A percentile compares a stretch with the other conserved stretches of the same genome.
Evolutionary conservation across 208 protist genomes (phyloP).

Genomic region (Wallacemonas rigidus): DNA sequence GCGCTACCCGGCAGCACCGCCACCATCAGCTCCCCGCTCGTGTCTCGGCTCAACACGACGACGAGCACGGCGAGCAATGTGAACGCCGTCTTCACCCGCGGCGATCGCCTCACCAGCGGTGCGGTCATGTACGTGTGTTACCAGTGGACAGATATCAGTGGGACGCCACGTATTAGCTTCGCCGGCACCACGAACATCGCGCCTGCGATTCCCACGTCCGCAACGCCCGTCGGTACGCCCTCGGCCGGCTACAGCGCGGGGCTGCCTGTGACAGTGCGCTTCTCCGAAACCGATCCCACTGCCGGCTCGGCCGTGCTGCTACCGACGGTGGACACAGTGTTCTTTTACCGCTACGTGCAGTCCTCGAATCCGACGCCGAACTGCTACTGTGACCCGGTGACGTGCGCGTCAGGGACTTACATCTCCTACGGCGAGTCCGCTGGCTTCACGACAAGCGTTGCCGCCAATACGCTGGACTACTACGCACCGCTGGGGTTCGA

Average conservation of each 20-base stretch:
- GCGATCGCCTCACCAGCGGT: slow-evolving; percentile 39
- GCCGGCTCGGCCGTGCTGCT: slow-evolving; percentile 29
- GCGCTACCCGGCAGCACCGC: slow-evolving; percentile 34
- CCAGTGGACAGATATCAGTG: slow-evolving; percentile 42
- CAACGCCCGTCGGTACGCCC: slow-evolving; percentile 27
- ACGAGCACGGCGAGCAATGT: slow-evolving; percentile 27
- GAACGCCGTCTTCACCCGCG: slow-evolving; percentile 43
- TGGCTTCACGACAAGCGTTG: slow-evolving; percentile 24
- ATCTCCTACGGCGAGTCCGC: slow-evolving; percentile 36
- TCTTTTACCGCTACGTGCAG: slow-evolving; percentile 75
- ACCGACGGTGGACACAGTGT: slow-evolving; percentile 49
- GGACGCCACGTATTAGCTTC: slow-evolving; percentile 52
- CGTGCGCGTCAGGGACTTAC: slow-evolving; percentile 43
- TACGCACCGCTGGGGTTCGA: slow-evolving; percentile 61
- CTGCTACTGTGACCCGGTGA: slow-evolving; percentile 79
- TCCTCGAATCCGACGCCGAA: slow-evolving; percentile 39
- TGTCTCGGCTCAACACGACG: slow-evolving; percentile 30
- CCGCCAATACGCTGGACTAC: slow-evolving; percentile 35
- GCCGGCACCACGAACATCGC: slow-evolving; percentile 43
- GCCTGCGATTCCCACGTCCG: slow-evolving; percentile 45
- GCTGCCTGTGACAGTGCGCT: slow-evolving; percentile 38
- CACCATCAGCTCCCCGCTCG: slow-evolving; percentile 31
- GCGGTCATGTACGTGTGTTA: slow-evolving; percentile 76
- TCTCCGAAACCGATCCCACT: slow-evolving; percentile 32
- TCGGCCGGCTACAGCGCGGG: slow-evolving; percentile 46